These are phyloP conservation scores for Wilhelminamyces savonicus DNA, from an alignment of 805 yeast genomes.

Conservation along the genomic window DNA sequence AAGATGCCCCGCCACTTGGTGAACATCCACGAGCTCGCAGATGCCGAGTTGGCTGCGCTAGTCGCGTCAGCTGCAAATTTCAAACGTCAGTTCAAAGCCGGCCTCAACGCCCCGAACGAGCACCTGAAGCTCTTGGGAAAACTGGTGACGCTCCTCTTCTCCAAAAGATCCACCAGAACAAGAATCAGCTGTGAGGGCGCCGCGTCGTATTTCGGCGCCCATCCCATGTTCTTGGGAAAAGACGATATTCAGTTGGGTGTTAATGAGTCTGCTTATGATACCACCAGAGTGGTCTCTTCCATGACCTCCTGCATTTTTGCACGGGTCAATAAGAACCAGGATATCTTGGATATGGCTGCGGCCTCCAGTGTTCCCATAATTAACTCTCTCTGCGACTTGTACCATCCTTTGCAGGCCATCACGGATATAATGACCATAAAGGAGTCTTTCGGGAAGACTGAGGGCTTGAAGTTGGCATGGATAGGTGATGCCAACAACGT, in stretches of 20 bases:
- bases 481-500: constrained; percentile 96
- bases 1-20: constrained; percentile 60
- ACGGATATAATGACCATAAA: constrained; percentile 84
- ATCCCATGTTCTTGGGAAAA: constrained; percentile 93
- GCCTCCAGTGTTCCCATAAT: constrained; percentile 87
- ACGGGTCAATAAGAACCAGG: constrained; percentile 80
- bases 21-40: constrained; percentile 71
- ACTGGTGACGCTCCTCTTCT: constrained; percentile 75
- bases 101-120: constrained; percentile 13
- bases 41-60: constrained; percentile 63
- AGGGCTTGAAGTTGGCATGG: constrained; percentile 74
- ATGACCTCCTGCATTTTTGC: constrained; percentile 98
- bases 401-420: constrained; percentile 93
- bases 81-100: constrained; percentile 56
- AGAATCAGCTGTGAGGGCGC: constrained; percentile 95
- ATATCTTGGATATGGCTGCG: constrained; percentile 69
- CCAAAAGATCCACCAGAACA: constrained; percentile 93
- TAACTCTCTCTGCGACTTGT: constrained; percentile 87
- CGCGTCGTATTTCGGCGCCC: constrained; percentile 85
- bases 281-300: constrained; percentile 82
- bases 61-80: constrained; percentile 68
- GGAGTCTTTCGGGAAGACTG: constrained; percentile 57
- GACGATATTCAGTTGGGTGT: constrained; percentile 97
- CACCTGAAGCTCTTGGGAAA: constrained; percentile 65
- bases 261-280: constrained; percentile 85